Evolutionary conservation across 2,329 filamentous ascomycete species (phyloP).

Genomic region (Hymenoscyphus occultus): DNA sequence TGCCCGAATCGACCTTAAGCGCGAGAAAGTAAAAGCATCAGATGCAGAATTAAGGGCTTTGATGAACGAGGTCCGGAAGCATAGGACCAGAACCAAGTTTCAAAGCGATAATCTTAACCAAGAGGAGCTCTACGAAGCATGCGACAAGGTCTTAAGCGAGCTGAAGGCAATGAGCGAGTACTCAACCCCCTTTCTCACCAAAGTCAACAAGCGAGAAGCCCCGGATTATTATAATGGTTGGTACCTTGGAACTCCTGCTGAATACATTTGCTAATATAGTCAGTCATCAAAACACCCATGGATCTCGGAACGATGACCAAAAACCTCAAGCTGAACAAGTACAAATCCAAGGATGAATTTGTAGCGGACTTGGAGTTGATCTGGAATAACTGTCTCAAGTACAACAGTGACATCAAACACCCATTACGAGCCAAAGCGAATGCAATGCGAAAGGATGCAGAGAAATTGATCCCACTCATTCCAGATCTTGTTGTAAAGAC

Average conservation of each 20-base stretch:
- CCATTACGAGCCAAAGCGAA: constrained; percentile 89
- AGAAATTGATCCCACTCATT: constrained; percentile 92
- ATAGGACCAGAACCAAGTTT: constrained; percentile 87
- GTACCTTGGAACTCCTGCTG: constrained; percentile 34
- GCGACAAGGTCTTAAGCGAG: constrained; percentile 95
- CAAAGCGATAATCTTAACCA: constrained; percentile 96
- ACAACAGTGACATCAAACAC: constrained; percentile 87
- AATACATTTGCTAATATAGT: constrained; percentile 33
- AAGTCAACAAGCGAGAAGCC: constrained; percentile 95
- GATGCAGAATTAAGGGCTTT: constrained; percentile 88
- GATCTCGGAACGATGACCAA: constrained; percentile 98
- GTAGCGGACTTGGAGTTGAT: constrained; percentile 91
- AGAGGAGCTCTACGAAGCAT: constrained; percentile 94
- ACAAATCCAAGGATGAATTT: constrained; percentile 91
- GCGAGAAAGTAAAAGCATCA: constrained; percentile 83
- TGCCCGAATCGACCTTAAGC: constrained; percentile 88
- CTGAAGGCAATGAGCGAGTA: constrained; percentile 97
- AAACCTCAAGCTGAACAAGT: constrained; percentile 78
- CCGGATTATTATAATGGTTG: constrained; percentile 91
- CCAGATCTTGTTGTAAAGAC: constrained; percentile 89
- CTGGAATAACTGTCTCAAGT: constrained; percentile 94
- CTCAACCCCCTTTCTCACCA: constrained; percentile 89
- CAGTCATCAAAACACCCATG: constrained; percentile 96
- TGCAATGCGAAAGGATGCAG: constrained; percentile 95
- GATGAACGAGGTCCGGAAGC: constrained; percentile 94